Percentiles rank a stretch among this genome's conserved stretches.
Conservation (phyloP, 176 grass and related monocot species). For the Oryza glaberrima region DNA sequence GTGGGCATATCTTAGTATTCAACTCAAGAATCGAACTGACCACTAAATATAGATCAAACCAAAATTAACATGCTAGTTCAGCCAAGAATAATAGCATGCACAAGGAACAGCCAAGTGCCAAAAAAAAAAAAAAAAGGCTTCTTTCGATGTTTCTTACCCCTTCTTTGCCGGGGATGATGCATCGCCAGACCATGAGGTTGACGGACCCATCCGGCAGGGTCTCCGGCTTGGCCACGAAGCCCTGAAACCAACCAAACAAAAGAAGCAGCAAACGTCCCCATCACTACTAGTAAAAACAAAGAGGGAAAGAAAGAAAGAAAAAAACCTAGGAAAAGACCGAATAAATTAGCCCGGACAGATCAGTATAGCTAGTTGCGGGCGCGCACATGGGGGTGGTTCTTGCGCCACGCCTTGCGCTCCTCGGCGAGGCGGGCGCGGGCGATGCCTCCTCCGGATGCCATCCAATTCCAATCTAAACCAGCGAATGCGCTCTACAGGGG, state of each 20-base stretch:
- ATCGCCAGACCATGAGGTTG: slow-evolving; percentile 85
- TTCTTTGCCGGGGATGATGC: slow-evolving; percentile 77
- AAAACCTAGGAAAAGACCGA: neutral
- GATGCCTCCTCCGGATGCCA: slow-evolving; percentile 69
- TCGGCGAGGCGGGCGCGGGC: slow-evolving; percentile 76
- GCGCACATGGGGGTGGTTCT: slow-evolving; percentile 77
- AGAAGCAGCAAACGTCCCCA: neutral
- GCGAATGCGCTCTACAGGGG: neutral
- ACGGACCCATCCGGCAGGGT: slow-evolving; percentile 80
- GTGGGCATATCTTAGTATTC: neutral
- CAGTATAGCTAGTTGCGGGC: neutral
- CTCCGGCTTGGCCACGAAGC: slow-evolving; percentile 88
- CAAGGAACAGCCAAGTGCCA: neutral
- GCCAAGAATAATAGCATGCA: neutral
- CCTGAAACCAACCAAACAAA: slow-evolving; percentile 46
- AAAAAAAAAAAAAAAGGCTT: slow-evolving; percentile 4
- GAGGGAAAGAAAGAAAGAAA: neutral
- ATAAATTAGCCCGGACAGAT: neutral
- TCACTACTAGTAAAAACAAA: neutral
- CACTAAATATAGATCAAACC: neutral
- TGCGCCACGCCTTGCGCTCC: slow-evolving; percentile 89
- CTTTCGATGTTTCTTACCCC: slow-evolving; percentile 54
- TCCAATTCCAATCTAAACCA: slow-evolving; percentile 8
- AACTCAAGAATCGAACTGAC: neutral
- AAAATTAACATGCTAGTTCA: neutral